Evolutionary conservation across 139 green algal species (phyloP).

Genomic region (Penium margaritaceum): DNA sequence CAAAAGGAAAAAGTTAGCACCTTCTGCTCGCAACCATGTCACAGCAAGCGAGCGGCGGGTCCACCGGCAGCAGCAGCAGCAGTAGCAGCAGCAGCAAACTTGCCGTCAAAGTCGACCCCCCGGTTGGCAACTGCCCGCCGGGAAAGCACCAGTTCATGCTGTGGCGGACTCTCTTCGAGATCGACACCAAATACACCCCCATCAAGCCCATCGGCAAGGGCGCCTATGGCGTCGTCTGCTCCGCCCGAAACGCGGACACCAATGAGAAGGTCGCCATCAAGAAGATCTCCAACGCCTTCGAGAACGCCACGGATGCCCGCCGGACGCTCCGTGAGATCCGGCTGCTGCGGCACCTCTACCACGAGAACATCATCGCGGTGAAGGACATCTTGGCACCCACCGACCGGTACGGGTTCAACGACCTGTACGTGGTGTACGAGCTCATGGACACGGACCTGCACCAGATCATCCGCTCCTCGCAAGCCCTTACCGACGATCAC

Average conservation of each 20-base stretch:
- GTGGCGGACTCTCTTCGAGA: conserved; percentile 83
- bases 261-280: conserved; percentile 50
- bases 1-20: too few relatives aligned
- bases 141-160: conserved; percentile 74
- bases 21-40: too few relatives aligned
- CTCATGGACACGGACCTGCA: conserved; percentile 99
- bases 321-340: conserved; percentile 90
- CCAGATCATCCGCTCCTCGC: conserved; percentile 92
- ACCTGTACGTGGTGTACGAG: conserved; percentile 98
- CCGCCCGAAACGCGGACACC: conserved; percentile 67
- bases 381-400: conserved; percentile 65
- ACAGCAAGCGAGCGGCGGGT: too few relatives aligned
- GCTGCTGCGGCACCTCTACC: conserved; percentile 76
- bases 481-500: conserved; percentile 91
- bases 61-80: too few relatives aligned
- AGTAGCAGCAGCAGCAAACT: conserved; percentile 28
- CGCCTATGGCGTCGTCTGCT: conserved; percentile 95
- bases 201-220: conserved; percentile 87
- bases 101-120: conserved; percentile 41
- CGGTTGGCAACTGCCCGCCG: conserved; percentile 40
- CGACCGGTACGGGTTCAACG: conserved; percentile 66
- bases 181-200: conserved; percentile 64
- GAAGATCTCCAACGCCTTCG: conserved; percentile 90
- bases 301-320: conserved; percentile 85
- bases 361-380: conserved; percentile 79